Evolutionary conservation across 306 rosid genomes (phyloP), one percentile per base, ranked within the genome.

Genomic region (Vigna mungo): DNA sequence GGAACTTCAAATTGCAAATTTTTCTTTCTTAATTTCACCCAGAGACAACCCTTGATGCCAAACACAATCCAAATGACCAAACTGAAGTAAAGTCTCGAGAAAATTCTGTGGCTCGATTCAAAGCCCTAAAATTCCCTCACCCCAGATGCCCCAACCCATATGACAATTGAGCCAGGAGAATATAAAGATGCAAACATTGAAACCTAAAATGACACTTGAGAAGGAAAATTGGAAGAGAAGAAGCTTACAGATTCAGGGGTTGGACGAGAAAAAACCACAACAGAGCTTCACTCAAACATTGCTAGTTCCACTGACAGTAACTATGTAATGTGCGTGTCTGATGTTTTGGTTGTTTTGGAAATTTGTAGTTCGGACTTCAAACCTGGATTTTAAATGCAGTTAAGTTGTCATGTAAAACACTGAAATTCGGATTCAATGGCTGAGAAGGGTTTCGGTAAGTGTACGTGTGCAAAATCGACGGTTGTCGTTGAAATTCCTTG

Each of bases 301-400:
- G 55, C 36, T 25, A 11, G 16, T 47, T 10, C 72, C 65, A 74
- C 72, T 53, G 84, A 66, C 62, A 66, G 78, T 48, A 52, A 37
- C 21, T 61, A 32, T 23, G 34, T 46, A 3, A 9, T 39, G 43
- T 41, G 46, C 9, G 13, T 41, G 18, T 30, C 34, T 30, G 34
- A 30, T 30, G 34, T 17, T 15, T 20, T 56, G 78, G 81, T 34
- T 74, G 43, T 76, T 85, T 69, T 41, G 9, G 73, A 67, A 66
- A 46, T 77, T 62, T 73, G 76, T 76, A 36, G 60, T 59, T 79
- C 96, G 98, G 96, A 90, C 85, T 86, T 90, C 83, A 94, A 94
- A 83, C 59, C 78, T 91, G 92, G 98, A 94, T 83, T 90, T 89
- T 60, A 92, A 89, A 83, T 76, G 72, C 76, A 37, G 81, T 90